Conservation (phyloP, 805 yeast genomes). For the Candida easanensis region DNA sequence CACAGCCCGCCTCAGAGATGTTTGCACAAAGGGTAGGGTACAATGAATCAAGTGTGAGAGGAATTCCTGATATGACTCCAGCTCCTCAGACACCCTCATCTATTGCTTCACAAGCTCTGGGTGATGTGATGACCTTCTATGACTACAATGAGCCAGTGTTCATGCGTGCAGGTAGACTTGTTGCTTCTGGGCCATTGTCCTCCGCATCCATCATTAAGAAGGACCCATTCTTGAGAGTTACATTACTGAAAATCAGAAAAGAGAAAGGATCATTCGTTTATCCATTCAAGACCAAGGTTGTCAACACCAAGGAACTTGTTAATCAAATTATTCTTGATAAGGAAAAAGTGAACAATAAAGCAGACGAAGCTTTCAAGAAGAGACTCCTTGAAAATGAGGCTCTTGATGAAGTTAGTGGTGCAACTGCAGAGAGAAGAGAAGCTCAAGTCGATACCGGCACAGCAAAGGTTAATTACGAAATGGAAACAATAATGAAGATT, state of each 20-base stretch:
- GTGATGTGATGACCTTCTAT: conserved; percentile 28
- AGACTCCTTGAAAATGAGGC: conserved; percentile 37
- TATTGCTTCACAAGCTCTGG: neutral
- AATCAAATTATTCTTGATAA: conserved; percentile 23
- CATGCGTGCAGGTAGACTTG: conserved; percentile 31
- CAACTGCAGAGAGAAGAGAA: conserved; percentile 7
- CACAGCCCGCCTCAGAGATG: neutral
- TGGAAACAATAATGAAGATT: conserved; percentile 20
- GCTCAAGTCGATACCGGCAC: conserved; percentile 14
- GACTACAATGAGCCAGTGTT: conserved; percentile 29
- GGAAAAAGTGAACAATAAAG: conserved; percentile 13
- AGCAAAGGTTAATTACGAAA: conserved; percentile 16
- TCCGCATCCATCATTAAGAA: conserved; percentile 26
- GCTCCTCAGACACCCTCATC: conserved; percentile 5
- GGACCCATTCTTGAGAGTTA: conserved; percentile 31
- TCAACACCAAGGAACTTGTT: conserved; percentile 16
- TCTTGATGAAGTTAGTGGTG: conserved; percentile 31
- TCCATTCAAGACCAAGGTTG: conserved; percentile 5
- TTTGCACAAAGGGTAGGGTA: conserved; percentile 5
- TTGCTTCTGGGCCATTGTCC: conserved; percentile 33
- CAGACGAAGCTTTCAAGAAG: conserved; percentile 30
- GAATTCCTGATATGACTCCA: neutral
- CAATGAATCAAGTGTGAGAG: conserved; percentile 9
- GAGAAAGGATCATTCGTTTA: conserved; percentile 23
- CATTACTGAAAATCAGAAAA: conserved; percentile 26